phyloP scores from a whole-genome alignment of 2,329 filamentous ascomycete genomes.

The Exserohilum turcica region DNA sequence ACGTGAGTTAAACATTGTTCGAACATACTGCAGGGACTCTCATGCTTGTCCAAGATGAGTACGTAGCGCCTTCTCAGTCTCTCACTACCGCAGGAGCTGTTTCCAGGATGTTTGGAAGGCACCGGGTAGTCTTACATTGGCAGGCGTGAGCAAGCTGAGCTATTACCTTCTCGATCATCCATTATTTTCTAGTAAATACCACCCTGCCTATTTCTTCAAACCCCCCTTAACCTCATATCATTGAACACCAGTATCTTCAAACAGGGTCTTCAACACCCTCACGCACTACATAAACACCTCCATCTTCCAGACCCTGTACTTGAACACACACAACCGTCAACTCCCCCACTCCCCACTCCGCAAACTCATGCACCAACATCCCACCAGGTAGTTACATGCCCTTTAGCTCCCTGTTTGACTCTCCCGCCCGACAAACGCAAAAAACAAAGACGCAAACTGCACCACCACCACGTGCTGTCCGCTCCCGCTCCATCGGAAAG shows the following conservation, averaged over 20 bases:
- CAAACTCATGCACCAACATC: not conserved
- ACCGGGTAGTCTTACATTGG: not conserved
- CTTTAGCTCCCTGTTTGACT: not conserved
- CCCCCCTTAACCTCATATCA: not conserved
- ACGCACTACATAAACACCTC: not conserved
- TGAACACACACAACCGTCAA: not conserved
- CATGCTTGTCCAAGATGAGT: not conserved
- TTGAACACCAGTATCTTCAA: not conserved
- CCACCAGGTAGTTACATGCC: slow-evolving; percentile 3
- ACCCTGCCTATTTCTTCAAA: not conserved
- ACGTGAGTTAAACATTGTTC: too few relatives aligned
- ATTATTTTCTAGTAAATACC: too few relatives aligned
- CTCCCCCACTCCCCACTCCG: too few relatives aligned
- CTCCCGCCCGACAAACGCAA: not conserved
- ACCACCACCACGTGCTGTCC: not conserved
- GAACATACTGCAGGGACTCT: too few relatives aligned
- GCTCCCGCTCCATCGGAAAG: not conserved
- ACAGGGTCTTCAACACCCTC: not conserved
- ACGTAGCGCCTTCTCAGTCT: not conserved
- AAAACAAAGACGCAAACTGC: not conserved
- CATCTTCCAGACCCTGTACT: not conserved
- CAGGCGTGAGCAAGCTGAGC: not conserved
- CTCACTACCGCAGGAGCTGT: not conserved
- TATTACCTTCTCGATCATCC: not conserved
- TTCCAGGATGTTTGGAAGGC: not conserved